phyloP scores from a whole-genome alignment of 2,329 filamentous ascomycete genomes.

The Aspergillus quadrilineatus region DNA sequence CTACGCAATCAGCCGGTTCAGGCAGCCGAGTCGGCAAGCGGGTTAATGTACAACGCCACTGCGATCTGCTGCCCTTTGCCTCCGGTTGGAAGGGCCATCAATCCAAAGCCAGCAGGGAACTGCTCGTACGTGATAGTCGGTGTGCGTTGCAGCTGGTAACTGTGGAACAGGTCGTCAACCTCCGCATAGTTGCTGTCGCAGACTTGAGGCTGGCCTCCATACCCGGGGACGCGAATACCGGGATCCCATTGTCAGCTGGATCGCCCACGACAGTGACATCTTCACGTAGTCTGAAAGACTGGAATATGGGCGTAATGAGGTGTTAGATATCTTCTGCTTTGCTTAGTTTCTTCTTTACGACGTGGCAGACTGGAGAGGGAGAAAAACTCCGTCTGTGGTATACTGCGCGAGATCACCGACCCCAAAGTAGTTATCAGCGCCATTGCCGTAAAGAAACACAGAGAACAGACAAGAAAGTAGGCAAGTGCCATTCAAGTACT shows the following conservation, averaged over 20 bases:
- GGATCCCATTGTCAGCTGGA: neutral
- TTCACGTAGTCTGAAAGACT: neutral
- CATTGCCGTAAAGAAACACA: neutral
- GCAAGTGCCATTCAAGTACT: neutral
- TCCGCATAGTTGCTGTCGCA: neutral
- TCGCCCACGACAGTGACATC: neutral
- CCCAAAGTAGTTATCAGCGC: neutral
- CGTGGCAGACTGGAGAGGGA: neutral
- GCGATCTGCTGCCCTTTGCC: too few relatives aligned
- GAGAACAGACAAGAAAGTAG: neutral
- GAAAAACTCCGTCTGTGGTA: neutral
- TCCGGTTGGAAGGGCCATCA: too few relatives aligned
- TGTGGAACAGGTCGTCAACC: neutral
- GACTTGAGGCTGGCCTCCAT: neutral
- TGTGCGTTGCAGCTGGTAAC: too few relatives aligned
- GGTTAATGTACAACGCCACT: too few relatives aligned
- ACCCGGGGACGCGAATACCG: neutral
- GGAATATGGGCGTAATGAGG: neutral
- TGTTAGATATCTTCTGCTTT: neutral
- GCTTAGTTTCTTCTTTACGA: neutral
- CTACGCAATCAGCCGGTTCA: too few relatives aligned
- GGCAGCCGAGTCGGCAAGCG: too few relatives aligned
- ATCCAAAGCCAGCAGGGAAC: too few relatives aligned
- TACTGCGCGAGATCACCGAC: neutral
- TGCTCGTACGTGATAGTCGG: too few relatives aligned